Percentiles rank a stretch among this genome's conserved stretches.
Conservation (phyloP, 2,329 filamentous ascomycete species). For the Venturia oleaginea region DNA sequence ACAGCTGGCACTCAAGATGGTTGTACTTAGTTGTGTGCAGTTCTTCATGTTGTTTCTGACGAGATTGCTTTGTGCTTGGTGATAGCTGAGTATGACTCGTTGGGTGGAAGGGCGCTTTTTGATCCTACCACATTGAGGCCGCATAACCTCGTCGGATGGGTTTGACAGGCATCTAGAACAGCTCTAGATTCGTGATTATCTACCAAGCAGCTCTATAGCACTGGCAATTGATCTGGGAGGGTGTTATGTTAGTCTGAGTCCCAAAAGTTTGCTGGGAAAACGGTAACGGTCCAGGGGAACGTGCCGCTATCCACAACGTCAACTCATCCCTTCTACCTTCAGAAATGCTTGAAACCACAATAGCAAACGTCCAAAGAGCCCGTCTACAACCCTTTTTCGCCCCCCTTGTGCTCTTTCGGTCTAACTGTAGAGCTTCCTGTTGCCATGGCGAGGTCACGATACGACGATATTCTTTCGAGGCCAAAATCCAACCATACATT, state of each 20-base stretch:
- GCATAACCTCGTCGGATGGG: neutral
- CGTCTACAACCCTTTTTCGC: neutral
- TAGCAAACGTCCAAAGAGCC: neutral
- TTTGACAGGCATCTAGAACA: neutral
- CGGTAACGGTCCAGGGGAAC: neutral
- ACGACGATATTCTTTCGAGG: neutral
- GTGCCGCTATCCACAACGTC: neutral
- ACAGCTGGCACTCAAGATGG: neutral
- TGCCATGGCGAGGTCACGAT: too few relatives aligned
- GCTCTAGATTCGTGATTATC: neutral
- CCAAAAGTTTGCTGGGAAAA: neutral
- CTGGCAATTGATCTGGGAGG: neutral
- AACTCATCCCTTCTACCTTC: neutral
- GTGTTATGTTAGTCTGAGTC: neutral
- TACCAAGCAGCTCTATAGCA: neutral
- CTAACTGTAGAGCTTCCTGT: too few relatives aligned
- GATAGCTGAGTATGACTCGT: neutral
- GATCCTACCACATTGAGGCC: constrained; percentile 2
- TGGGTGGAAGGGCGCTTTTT: neutral
- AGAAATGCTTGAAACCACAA: neutral
- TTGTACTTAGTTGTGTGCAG: neutral
- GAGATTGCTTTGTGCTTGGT: neutral
- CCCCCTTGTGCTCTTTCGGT: neutral
- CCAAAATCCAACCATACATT: neutral
- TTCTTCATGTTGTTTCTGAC: neutral